These are phyloP conservation scores for Papiliotrema nemorosa DNA, from an alignment of 1,284 basidiomycete species.

Conservation along the genomic window DNA sequence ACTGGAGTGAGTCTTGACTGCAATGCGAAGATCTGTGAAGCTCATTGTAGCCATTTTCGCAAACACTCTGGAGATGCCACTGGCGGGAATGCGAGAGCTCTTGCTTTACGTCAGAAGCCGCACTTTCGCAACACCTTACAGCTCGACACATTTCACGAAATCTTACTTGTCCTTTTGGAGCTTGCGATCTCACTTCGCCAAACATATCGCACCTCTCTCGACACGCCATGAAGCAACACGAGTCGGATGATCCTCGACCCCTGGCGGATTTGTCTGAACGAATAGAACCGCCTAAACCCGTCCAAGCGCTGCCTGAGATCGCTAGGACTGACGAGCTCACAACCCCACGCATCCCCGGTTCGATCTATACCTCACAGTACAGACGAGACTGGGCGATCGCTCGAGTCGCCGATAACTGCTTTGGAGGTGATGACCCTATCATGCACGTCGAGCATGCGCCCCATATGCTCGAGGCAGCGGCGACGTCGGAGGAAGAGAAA, in stretches of 20 bases:
- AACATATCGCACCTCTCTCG: conserved; percentile 27
- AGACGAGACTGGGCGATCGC: conserved; percentile 14
- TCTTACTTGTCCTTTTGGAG: conserved; percentile 29
- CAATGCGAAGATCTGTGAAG: background rate
- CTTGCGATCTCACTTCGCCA: conserved; percentile 26
- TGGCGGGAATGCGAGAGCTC: conserved; percentile 34
- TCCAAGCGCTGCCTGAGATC: conserved; percentile 9
- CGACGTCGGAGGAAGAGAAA: background rate
- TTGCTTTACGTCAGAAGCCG: conserved; percentile 18
- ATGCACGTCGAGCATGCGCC: conserved; percentile 28
- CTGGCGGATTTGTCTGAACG: conserved; percentile 17
- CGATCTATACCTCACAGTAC: conserved; percentile 6
- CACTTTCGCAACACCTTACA: conserved; percentile 30
- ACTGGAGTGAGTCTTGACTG: conserved; percentile 13
- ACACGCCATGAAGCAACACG: conserved; percentile 31
- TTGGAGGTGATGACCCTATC: conserved; percentile 24
- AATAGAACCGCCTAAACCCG: conserved; percentile 1
- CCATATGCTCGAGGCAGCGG: conserved; percentile 22
- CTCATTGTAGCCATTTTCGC: conserved; percentile 1
- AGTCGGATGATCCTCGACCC: conserved; percentile 16
- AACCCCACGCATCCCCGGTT: conserved; percentile 16
- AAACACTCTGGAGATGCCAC: conserved; percentile 18
- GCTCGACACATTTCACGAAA: conserved; percentile 29
- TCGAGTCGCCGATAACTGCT: conserved; percentile 22
- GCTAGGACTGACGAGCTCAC: conserved; percentile 27